Evolutionary conservation across 2,329 filamentous ascomycete genomes (phyloP).

Genomic region (Fusarium praegraminearum): DNA sequence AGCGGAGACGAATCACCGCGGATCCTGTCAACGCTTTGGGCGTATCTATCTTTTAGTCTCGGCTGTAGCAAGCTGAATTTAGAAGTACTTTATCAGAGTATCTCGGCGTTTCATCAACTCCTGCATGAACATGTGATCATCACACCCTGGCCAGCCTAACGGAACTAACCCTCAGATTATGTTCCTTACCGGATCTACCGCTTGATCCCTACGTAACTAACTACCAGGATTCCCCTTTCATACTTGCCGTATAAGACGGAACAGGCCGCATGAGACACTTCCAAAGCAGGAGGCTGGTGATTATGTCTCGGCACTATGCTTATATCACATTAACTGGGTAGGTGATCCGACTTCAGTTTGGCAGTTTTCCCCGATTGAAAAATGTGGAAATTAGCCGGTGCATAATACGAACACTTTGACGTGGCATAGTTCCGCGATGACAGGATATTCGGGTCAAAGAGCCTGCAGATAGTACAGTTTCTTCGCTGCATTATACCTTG

Average conservation of each 20-base stretch:
- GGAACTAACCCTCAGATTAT: background rate
- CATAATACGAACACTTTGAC: background rate
- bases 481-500: background rate
- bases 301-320: background rate
- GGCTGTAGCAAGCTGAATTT: background rate
- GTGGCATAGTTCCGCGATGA: too few species aligned
- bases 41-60: background rate
- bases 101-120: background rate
- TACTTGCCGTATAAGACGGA: background rate
- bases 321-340: background rate
- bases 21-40: background rate
- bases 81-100: background rate
- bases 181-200: conserved; percentile 2
- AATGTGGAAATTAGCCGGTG: background rate
- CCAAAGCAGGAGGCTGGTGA: background rate
- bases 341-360: background rate
- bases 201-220: background rate
- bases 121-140: background rate
- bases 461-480: too few species aligned
- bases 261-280: background rate
- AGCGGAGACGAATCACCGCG: background rate
- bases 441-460: background rate
- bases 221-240: background rate
- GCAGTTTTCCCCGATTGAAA: background rate
- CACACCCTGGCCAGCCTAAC: background rate